Percentiles rank a stretch among this genome's conserved stretches.
These are phyloP conservation scores for Lipomyces anomalus DNA, from an alignment of 805 yeast species.

Conservation along the genomic window DNA sequence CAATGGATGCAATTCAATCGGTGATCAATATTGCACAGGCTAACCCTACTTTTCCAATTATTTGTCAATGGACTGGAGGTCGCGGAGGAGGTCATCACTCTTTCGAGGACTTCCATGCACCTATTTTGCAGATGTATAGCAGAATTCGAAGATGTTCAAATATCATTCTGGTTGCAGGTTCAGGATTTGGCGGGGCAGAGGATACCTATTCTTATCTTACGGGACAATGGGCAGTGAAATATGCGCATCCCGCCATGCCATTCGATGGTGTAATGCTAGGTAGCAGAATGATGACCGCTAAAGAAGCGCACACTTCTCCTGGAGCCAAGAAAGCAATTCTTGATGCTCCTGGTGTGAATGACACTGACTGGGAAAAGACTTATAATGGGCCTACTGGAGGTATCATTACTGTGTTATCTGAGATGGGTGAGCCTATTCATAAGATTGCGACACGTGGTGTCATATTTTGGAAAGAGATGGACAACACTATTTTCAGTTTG, in stretches of 20 bases:
- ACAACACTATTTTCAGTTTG: constrained; percentile 82
- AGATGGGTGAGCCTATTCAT: constrained; percentile 99
- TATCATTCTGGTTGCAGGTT: constrained; percentile 90
- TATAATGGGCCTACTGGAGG: constrained; percentile 97
- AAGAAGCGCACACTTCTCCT: constrained; percentile 89
- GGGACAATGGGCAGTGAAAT: constrained; percentile 89
- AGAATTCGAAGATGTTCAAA: constrained; percentile 87
- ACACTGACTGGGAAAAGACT: constrained; percentile 85
- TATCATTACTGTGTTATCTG: constrained; percentile 89
- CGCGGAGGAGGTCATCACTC: constrained; percentile 99
- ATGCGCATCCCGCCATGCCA: constrained; percentile 96
- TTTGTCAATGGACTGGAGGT: constrained; percentile 99
- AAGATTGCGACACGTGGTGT: constrained; percentile 98
- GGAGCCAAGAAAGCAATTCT: constrained; percentile 92
- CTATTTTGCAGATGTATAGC: constrained; percentile 91
- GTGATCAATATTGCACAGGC: constrained; percentile 88
- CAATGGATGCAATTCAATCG: constrained; percentile 84
- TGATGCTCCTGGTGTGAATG: constrained; percentile 83
- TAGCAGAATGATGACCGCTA: constrained; percentile 94
- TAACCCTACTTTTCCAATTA: constrained; percentile 94
- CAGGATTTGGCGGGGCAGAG: constrained; percentile 95
- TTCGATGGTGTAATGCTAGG: constrained; percentile 96
- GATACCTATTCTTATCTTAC: constrained; percentile 97
- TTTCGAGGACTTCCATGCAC: constrained; percentile 98
- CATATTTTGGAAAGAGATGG: constrained; percentile 91